Base-by-base conservation (phyloP, 805 yeast species). In the Wickerhamiella qilinensis region DNA sequence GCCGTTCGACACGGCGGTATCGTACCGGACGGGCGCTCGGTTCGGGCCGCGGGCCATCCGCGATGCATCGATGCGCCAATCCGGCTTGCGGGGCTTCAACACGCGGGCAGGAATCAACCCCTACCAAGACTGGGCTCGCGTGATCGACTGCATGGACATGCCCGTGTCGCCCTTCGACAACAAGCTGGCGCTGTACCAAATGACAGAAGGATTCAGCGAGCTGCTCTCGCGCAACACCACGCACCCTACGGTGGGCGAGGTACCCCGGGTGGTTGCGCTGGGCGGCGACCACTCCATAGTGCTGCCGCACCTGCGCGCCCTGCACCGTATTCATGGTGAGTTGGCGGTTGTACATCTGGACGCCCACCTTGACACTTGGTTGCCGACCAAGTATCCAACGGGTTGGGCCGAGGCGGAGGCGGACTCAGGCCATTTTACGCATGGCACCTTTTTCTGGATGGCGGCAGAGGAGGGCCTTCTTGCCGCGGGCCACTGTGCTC, bases 391-490 rank as follows among this genome's bases (percentile, higher is more conserved):
- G 51, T 80, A 79, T 51, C 88, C 91, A 19, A 60, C 73, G 70
- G 85, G 88, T 55, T 74, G 45, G 91, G 38, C 34, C 21, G 41
- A 38, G 24, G 42, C 42, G 19, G 48, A 43, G 15, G 74, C 53
- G 51, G 79, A 82, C 25, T 62, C 72, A 15, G 69, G 65, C 50
- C 73, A 75, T 36, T 68, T 77, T 56, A 82, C 80, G 31, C 93
- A 82, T 52, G 93, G 93, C 4, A 75, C 91, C 5, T 79, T 82
- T 86, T 64, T 82, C 29, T 81, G 91, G 91, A 68, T 76, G 66
- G 88, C 88, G 5, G 49, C 57, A 15, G 64, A 76, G 41, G 93
- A 82, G 52, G 85, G 81, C 0, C 60, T 79, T 38, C 55, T 78
- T 24, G 50, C 64, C 40, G 60, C 72, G 24, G 61, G 63, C 36